phyloP scores from a whole-genome alignment of 192 early-diverging fungal species.

The Gonapodya prolifera region DNA sequence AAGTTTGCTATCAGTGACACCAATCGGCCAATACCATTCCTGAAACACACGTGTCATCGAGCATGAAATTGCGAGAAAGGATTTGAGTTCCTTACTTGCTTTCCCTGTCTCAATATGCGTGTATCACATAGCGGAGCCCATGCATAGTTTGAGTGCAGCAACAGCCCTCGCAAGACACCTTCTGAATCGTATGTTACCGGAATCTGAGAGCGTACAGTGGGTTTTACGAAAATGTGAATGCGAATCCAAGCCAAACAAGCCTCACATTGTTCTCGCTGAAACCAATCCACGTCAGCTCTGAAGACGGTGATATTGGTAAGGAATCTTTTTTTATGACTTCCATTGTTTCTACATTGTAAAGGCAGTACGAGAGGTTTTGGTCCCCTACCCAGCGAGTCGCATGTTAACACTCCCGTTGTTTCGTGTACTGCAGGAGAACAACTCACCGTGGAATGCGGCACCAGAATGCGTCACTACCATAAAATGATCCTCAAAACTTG shows the following conservation, averaged over 20 bases:
- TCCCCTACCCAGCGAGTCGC: slow-evolving; percentile 12
- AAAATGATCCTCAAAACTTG: slow-evolving; percentile 21
- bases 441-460: slow-evolving; percentile 24
- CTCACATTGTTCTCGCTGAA: slow-evolving; percentile 65
- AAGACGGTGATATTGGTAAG: slow-evolving; percentile 48
- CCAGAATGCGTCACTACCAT: slow-evolving; percentile 35
- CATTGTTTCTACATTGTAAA: slow-evolving; percentile 41
- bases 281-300: slow-evolving; percentile 64
- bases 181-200: slow-evolving; percentile 68
- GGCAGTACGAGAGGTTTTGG: slow-evolving; percentile 43
- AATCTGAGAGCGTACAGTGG: slow-evolving; percentile 24
- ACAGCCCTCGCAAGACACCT: slow-evolving; percentile 59
- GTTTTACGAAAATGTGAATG: neutral
- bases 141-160: slow-evolving; percentile 45
- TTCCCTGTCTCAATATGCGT: slow-evolving; percentile 8
- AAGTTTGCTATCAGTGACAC: slow-evolving; percentile 51
- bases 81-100: slow-evolving; percentile 16
- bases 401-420: slow-evolving; percentile 3
- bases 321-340: slow-evolving; percentile 38
- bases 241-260: neutral
- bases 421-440: neutral
- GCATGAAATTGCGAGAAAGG: no score
- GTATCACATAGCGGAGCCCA: slow-evolving; percentile 81
- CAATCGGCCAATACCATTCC: slow-evolving; percentile 78
- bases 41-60: no score